Evolutionary conservation across 129 eudicot genomes (phyloP).

Genomic region (Logfia minima): DNA sequence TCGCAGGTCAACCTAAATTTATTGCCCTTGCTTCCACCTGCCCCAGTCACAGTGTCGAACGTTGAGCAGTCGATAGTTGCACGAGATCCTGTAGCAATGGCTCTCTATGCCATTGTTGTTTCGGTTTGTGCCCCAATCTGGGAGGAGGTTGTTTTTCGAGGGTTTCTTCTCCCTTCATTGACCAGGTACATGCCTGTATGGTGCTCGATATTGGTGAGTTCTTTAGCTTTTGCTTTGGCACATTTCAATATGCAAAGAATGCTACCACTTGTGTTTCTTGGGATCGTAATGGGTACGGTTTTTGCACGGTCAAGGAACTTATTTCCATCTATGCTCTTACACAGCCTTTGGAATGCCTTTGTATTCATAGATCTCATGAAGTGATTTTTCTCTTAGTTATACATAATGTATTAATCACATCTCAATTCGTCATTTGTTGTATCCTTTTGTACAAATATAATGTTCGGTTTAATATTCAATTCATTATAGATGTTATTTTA

Average conservation of each 20-base stretch:
- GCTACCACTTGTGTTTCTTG: slow-evolving; percentile 64
- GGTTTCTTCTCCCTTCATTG: slow-evolving; percentile 75
- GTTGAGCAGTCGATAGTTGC: slow-evolving; percentile 67
- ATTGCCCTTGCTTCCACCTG: slow-evolving; percentile 50
- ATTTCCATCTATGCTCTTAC: slow-evolving; percentile 61
- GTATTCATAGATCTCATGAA: slow-evolving; percentile 75
- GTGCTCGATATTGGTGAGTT: slow-evolving; percentile 61
- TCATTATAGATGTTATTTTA: background rate
- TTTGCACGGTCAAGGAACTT: slow-evolving; percentile 63
- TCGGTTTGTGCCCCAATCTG: slow-evolving; percentile 68
- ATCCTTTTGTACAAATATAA: slow-evolving; percentile 21
- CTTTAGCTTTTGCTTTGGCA: slow-evolving; percentile 68
- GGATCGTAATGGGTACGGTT: slow-evolving; percentile 63
- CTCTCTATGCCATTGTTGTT: slow-evolving; percentile 52
- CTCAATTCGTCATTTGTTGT: slow-evolving; percentile 8
- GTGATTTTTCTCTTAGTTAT: slow-evolving; percentile 19
- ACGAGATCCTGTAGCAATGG: slow-evolving; percentile 71
- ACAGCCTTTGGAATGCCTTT: slow-evolving; percentile 73
- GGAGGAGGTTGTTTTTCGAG: slow-evolving; percentile 74
- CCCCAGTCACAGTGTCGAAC: slow-evolving; percentile 58
- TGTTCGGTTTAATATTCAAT: background rate
- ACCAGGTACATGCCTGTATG: slow-evolving; percentile 76
- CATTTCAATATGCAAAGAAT: slow-evolving; percentile 69
- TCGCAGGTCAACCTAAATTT: slow-evolving; percentile 59
- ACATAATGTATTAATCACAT: background rate